phyloP scores from a whole-genome alignment of 116 monocot species.

The Phalaenopsis hybrid region DNA sequence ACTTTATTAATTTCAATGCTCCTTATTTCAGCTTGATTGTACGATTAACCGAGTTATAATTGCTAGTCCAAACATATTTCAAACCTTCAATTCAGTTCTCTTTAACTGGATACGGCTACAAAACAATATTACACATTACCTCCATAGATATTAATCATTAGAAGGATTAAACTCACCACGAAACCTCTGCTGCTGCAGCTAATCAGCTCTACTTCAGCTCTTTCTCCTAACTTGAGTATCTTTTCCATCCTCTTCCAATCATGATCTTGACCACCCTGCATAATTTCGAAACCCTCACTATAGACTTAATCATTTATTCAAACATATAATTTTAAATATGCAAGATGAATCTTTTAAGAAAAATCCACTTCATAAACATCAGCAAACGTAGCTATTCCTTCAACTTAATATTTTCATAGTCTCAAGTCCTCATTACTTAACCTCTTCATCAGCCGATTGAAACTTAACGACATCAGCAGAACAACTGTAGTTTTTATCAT shows the following conservation, averaged over 20 bases:
- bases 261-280: conserved; percentile 46
- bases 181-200: conserved; percentile 86
- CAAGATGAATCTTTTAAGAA: background rate
- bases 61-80: background rate
- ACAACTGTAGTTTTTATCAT: conserved; percentile 10
- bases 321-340: background rate
- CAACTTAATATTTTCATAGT: background rate
- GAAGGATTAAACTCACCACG: conserved; percentile 55
- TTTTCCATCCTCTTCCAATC: conserved; percentile 63
- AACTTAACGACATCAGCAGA: conserved; percentile 16
- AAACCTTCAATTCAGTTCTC: background rate
- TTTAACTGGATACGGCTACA: background rate
- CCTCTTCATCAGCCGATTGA: conserved; percentile 54
- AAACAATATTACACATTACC: background rate
- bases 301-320: background rate
- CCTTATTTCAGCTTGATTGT: background rate
- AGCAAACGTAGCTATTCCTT: background rate
- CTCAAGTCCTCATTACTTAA: conserved; percentile 12
- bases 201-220: conserved; percentile 72
- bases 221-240: conserved; percentile 51
- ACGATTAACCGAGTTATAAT: background rate
- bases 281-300: background rate
- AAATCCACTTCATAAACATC: background rate
- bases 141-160: background rate
- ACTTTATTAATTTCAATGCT: background rate